These are phyloP conservation scores for Eimeria sp. DNA, from an alignment of 169 alveolate species.

Conservation along the genomic window DNA sequence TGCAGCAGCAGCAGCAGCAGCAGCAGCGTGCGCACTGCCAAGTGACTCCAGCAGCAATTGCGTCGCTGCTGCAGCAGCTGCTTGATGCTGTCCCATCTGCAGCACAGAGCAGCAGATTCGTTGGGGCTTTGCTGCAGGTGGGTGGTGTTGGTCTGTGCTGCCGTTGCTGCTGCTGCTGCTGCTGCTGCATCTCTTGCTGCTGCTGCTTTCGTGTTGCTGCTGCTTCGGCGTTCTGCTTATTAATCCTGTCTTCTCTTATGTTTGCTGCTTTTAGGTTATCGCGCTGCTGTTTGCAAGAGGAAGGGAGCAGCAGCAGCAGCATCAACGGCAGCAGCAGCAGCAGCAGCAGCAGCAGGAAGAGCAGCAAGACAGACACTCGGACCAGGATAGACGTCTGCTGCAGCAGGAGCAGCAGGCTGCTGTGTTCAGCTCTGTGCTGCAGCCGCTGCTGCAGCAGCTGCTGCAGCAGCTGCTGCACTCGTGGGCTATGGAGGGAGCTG, in stretches of 20 bases:
- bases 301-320: conserved; percentile 18
- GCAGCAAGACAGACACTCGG: background rate
- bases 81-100: conserved; percentile 46
- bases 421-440: background rate
- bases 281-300: background rate
- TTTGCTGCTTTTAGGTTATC: conserved; percentile 4
- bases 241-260: background rate
- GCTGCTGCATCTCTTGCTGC: background rate
- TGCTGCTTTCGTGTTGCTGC: conserved; percentile 1
- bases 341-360: conserved; percentile 2
- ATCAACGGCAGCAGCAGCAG: background rate
- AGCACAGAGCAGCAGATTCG: conserved; percentile 43
- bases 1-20: conserved; percentile 47
- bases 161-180: conserved; percentile 12
- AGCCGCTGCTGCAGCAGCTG: conserved; percentile 46
- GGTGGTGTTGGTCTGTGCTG: background rate
- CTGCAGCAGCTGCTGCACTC: conserved; percentile 63
- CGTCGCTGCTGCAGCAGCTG: conserved; percentile 44
- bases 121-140: conserved; percentile 34
- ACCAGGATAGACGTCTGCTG: background rate
- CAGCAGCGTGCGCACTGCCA: background rate
- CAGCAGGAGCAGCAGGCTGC: background rate
- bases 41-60: conserved; percentile 2
- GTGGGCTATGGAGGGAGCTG: conserved; percentile 32
- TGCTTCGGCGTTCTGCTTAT: too few species aligned